Evolutionary conservation across 208 protist genomes (phyloP).

Genomic region (Wallacemonas sp.): DNA sequence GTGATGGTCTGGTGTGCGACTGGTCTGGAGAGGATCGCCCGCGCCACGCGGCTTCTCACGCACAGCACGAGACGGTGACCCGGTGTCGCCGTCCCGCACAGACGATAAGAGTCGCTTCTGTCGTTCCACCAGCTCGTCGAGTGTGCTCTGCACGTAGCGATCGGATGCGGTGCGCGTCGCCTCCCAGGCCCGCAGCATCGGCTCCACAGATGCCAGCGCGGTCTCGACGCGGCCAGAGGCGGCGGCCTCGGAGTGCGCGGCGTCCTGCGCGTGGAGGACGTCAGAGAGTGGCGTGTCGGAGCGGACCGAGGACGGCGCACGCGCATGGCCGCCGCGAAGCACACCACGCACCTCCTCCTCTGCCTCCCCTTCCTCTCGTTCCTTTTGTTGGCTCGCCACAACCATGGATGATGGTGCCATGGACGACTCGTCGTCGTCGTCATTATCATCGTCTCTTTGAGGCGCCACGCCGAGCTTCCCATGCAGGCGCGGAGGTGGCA

Average conservation of each 20-base stretch:
- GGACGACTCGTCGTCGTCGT: too few species aligned
- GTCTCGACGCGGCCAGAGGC: neutral
- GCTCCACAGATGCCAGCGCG: constrained; percentile 19
- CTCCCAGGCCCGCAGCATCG: constrained; percentile 14
- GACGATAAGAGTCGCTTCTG: constrained; percentile 7
- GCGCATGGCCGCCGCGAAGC: neutral
- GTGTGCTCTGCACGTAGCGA: constrained; percentile 5
- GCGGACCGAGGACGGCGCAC: neutral
- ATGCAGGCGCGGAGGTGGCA: constrained; percentile 1
- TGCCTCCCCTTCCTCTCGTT: too few species aligned
- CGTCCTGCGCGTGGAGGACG: neutral
- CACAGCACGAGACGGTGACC: too few species aligned
- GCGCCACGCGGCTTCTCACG: neutral
- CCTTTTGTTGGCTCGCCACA: too few species aligned
- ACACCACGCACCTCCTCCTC: too few species aligned
- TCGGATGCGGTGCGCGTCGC: neutral
- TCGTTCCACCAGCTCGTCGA: constrained; percentile 14
- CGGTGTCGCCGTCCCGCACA: neutral
- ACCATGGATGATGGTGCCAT: too few species aligned
- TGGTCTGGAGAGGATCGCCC: neutral
- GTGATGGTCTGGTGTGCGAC: neutral
- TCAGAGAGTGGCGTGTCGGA: constrained; percentile 9
- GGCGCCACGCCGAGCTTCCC: neutral
- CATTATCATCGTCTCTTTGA: neutral
- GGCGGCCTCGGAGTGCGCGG: neutral